These are phyloP conservation scores for Allantophomopsis cytisporea DNA, from an alignment of 2,329 filamentous ascomycete species.

Conservation along the genomic window DNA sequence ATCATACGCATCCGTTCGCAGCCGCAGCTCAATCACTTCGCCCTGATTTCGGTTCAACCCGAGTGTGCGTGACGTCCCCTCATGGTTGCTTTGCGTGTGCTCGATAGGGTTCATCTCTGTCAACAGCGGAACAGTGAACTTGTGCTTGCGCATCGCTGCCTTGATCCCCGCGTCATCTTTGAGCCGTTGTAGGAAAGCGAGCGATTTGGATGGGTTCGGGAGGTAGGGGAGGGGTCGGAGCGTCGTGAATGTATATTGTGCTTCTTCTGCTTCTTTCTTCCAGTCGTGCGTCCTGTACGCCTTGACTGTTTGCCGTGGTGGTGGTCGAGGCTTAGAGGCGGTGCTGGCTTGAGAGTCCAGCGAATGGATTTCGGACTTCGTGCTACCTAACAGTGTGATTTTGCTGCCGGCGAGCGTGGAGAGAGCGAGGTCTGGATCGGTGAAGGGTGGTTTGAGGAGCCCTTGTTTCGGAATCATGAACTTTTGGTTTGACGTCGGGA, in stretches of 20 bases:
- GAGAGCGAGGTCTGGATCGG: conserved; percentile 33
- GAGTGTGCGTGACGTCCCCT: conserved; percentile 61
- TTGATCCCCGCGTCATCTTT: conserved; percentile 77
- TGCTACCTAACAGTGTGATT: conserved; percentile 52
- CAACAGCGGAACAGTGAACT: conserved; percentile 71
- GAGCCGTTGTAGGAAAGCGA: conserved; percentile 61
- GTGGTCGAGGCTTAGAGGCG: conserved; percentile 26
- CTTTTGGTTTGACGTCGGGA: conserved; percentile 54
- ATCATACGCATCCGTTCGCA: conserved; percentile 89
- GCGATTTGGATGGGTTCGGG: conserved; percentile 58
- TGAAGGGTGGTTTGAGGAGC: conserved; percentile 50
- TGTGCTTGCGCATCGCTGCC: conserved; percentile 69
- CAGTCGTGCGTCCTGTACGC: conserved; percentile 27
- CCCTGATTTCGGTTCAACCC: conserved; percentile 81
- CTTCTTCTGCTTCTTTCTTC: conserved; percentile 30
- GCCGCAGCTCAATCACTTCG: conserved; percentile 77
- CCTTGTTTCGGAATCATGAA: conserved; percentile 52
- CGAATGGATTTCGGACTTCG: conserved; percentile 41
- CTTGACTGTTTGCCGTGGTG: conserved; percentile 21
- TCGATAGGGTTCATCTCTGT: conserved; percentile 91
- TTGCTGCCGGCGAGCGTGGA: conserved; percentile 41
- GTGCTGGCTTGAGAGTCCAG: conserved; percentile 35
- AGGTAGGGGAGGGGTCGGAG: conserved; percentile 67
- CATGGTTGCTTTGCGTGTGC: conserved; percentile 59
- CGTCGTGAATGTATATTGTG: conserved; percentile 67